Evolutionary conservation across 352 stramenopile species (phyloP).

Genomic region (Globisporangium echinulatum): DNA sequence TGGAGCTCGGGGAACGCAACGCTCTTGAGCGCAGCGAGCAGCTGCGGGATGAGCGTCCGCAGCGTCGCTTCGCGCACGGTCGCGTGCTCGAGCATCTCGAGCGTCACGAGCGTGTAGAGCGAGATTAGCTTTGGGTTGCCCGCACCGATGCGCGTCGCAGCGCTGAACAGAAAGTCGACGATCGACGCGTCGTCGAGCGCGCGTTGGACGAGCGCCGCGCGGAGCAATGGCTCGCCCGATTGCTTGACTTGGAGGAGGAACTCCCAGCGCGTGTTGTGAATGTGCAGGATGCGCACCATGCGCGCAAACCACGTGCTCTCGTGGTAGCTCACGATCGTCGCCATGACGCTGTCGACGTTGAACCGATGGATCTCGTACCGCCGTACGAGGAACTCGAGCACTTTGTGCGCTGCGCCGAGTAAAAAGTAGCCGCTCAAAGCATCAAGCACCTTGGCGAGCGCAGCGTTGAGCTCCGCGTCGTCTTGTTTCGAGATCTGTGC

Average conservation of each 20-base stretch:
- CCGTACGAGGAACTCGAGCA: slow-evolving; percentile 86
- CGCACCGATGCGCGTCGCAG: slow-evolving; percentile 52
- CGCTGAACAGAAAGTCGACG: slow-evolving; percentile 65
- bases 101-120: slow-evolving; percentile 76
- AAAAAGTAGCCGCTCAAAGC: slow-evolving; percentile 83
- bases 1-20: slow-evolving; percentile 67
- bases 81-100: slow-evolving; percentile 73
- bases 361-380: slow-evolving; percentile 84
- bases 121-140: slow-evolving; percentile 76
- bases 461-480: slow-evolving; percentile 53
- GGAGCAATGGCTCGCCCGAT: slow-evolving; percentile 50
- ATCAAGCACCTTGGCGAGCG: slow-evolving; percentile 66
- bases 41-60: slow-evolving; percentile 73
- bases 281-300: slow-evolving; percentile 82
- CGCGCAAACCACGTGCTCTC: slow-evolving; percentile 80
- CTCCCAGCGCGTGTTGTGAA: slow-evolving; percentile 73
- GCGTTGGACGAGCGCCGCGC: slow-evolving; percentile 68
- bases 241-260: slow-evolving; percentile 79
- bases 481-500: slow-evolving; percentile 53
- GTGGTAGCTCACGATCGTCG: slow-evolving; percentile 77
- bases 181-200: slow-evolving; percentile 67
- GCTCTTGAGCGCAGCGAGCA: slow-evolving; percentile 65
- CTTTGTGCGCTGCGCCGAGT: slow-evolving; percentile 71
- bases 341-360: slow-evolving; percentile 84
- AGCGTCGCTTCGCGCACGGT: slow-evolving; percentile 62